phyloP scores from a whole-genome alignment of 495 filamentous ascomycete genomes.

The Evernia prunastri region DNA sequence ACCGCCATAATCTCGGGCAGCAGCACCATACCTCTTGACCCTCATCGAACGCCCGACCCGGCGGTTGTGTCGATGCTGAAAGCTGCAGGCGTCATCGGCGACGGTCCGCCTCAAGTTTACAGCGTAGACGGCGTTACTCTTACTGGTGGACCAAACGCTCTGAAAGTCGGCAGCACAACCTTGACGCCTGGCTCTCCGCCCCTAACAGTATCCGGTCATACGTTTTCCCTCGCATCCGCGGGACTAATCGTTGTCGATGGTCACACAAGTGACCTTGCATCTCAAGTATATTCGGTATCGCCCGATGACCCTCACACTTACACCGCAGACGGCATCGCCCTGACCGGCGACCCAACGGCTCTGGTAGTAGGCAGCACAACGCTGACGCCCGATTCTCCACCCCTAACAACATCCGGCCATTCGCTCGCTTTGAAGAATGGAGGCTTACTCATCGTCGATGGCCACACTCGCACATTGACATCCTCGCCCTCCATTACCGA shows the following conservation, averaged over 20 bases:
- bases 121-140: not conserved
- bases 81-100: not conserved
- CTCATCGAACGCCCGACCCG: not conserved
- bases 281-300: too few relatives aligned
- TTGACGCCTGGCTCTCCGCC: constrained; percentile 1
- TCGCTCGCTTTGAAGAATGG: too few relatives aligned
- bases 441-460: too few relatives aligned
- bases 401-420: too few relatives aligned
- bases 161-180: not conserved
- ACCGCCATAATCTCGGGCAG: not conserved
- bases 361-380: too few relatives aligned
- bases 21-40: not conserved
- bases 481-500: too few relatives aligned
- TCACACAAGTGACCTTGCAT: not conserved
- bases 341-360: too few relatives aligned
- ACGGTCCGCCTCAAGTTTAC: not conserved
- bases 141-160: not conserved
- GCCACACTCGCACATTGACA: too few relatives aligned
- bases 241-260: not conserved
- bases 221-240: not conserved
- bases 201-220: not conserved
- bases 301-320: too few relatives aligned
- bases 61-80: not conserved
- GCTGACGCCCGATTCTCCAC: too few relatives aligned
- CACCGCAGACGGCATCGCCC: too few relatives aligned